phyloP scores from a whole-genome alignment of 768 basidiomycete genomes.

The Kockovaella imperatae region DNA sequence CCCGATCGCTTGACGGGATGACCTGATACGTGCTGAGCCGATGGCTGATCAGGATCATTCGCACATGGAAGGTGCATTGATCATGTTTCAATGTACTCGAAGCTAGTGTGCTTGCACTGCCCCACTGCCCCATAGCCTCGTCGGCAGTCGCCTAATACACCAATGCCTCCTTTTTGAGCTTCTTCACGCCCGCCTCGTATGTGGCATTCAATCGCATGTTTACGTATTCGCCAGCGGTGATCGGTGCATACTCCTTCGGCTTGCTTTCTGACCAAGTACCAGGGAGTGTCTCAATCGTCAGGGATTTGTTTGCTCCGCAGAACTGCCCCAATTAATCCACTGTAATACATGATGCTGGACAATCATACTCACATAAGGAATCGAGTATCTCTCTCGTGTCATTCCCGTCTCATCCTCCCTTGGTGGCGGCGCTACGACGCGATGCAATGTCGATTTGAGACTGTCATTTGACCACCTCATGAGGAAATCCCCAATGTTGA shows the following conservation, averaged over 20 bases:
- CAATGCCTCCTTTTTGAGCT: conserved; percentile 4
- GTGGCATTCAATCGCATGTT: conserved; percentile 17
- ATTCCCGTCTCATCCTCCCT: conserved; percentile 37
- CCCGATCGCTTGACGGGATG: too few relatives aligned
- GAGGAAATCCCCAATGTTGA: conserved; percentile 37
- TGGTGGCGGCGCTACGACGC: conserved; percentile 29
- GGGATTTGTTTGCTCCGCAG: conserved; percentile 44
- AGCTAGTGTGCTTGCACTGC: too few relatives aligned
- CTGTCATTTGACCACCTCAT: conserved; percentile 37
- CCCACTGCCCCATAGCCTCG: too few relatives aligned
- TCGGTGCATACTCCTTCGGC: conserved; percentile 52
- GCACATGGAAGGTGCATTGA: too few relatives aligned
- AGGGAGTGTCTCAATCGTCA: conserved; percentile 52
- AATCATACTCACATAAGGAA: conserved; percentile 49
- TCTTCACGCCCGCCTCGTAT: conserved; percentile 8
- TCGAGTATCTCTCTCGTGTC: conserved; percentile 55
- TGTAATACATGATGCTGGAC: too few relatives aligned
- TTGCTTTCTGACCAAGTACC: conserved; percentile 49
- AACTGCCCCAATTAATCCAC: conserved; percentile 16
- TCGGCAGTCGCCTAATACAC: not conserved
- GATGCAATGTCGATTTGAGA: conserved; percentile 40
- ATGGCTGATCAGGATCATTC: too few relatives aligned
- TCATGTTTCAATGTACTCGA: too few relatives aligned
- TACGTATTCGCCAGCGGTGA: conserved; percentile 15
- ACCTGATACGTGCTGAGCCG: too few relatives aligned